Evolutionary conservation across 352 stramenopile genomes (phyloP).

Genomic region (Phytophthora sp.): DNA sequence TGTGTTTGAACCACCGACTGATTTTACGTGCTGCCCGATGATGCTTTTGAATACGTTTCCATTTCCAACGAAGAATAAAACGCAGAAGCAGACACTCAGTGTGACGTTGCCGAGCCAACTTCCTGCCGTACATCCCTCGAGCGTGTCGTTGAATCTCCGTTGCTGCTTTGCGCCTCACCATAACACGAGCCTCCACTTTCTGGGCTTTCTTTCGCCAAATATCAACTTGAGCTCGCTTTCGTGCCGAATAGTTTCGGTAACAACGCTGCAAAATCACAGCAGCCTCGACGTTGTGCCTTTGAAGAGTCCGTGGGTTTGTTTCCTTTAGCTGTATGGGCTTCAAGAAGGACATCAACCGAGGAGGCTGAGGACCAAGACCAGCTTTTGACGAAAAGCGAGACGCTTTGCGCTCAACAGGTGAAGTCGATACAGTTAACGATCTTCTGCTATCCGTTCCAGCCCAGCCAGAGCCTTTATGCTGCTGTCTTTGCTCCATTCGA

Average conservation of each 20-base stretch:
- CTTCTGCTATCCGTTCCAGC: not conserved
- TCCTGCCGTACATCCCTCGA: constrained; percentile 35
- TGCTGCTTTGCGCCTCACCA: constrained; percentile 30
- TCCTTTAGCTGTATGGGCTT: constrained; percentile 18
- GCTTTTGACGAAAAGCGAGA: not conserved
- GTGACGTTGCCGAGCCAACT: constrained; percentile 20
- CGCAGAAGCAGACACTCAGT: constrained; percentile 33
- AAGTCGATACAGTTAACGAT: not conserved
- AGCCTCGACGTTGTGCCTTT: constrained; percentile 1
- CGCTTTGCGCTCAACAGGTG: not conserved
- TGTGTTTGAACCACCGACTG: constrained; percentile 44
- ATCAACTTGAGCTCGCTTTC: constrained; percentile 9
- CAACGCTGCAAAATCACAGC: constrained; percentile 32
- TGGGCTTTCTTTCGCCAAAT: constrained; percentile 35
- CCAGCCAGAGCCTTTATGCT: not conserved
- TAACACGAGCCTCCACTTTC: constrained; percentile 37
- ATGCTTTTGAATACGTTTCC: constrained; percentile 22
- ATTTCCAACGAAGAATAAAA: constrained; percentile 48
- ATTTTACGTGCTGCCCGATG: constrained; percentile 38
- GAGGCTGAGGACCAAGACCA: constrained; percentile 3
- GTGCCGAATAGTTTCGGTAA: constrained; percentile 28
- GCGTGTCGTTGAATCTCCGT: constrained; percentile 42
- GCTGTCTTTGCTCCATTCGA: constrained; percentile 1
- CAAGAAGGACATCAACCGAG: constrained; percentile 8
- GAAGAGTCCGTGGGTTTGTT: not conserved